These are phyloP conservation scores for Suillus discolor DNA, from an alignment of 768 basidiomycete genomes.

Conservation along the genomic window DNA sequence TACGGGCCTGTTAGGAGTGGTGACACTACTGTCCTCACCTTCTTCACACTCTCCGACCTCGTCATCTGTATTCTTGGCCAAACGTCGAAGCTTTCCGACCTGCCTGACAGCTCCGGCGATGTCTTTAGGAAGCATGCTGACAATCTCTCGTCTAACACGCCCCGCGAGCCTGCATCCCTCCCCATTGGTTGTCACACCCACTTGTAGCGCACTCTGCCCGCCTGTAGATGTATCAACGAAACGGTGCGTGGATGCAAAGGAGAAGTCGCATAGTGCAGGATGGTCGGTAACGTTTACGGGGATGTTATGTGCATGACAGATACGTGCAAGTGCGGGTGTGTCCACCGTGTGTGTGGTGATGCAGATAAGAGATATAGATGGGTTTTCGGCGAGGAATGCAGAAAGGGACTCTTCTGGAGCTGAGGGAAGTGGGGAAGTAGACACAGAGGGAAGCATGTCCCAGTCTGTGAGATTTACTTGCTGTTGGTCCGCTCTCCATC, in stretches of 20 bases:
- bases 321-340: slow-evolving; percentile 55
- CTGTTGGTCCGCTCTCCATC: slow-evolving; percentile 56
- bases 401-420: slow-evolving; percentile 42
- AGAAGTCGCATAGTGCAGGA: slow-evolving; percentile 85
- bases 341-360: slow-evolving; percentile 65
- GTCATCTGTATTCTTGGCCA: slow-evolving; percentile 41
- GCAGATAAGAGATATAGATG: slow-evolving; percentile 59
- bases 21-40: slow-evolving; percentile 53
- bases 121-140: slow-evolving; percentile 69
- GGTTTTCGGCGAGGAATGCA: slow-evolving; percentile 39
- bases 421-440: slow-evolving; percentile 16
- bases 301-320: slow-evolving; percentile 61
- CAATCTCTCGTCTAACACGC: slow-evolving; percentile 81
- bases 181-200: slow-evolving; percentile 91
- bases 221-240: slow-evolving; percentile 57
- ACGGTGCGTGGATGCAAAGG: slow-evolving; percentile 84
- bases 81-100: slow-evolving; percentile 65
- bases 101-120: slow-evolving; percentile 76
- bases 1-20: slow-evolving; percentile 74
- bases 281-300: slow-evolving; percentile 88
- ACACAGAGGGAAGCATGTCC: slow-evolving; percentile 44
- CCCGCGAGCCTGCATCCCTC: slow-evolving; percentile 85
- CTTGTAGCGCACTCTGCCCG: slow-evolving; percentile 56
- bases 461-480: slow-evolving; percentile 65
- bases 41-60: slow-evolving; percentile 41